These are phyloP conservation scores for Fraxinus floribunda DNA, from an alignment of 305 asterid species.

Conservation along the genomic window DNA sequence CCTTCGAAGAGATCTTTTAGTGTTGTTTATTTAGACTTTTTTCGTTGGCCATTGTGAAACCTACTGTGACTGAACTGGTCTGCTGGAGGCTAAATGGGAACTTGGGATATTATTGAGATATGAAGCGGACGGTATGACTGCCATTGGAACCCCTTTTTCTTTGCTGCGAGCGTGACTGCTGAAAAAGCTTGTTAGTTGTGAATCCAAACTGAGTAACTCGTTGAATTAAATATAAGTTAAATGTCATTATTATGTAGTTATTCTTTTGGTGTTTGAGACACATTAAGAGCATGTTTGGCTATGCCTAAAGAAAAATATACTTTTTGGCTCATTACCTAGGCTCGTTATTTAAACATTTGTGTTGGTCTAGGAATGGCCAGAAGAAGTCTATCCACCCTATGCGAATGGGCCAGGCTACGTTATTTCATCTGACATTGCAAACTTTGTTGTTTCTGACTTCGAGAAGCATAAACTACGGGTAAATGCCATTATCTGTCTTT, in stretches of 20 bases:
- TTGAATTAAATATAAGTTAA: not conserved
- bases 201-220: not conserved
- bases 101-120: not conserved
- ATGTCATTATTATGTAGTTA: not conserved
- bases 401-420: conserved; percentile 91
- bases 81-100: not conserved
- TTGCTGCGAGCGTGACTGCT: not conserved
- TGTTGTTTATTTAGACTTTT: not conserved
- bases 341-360: not conserved
- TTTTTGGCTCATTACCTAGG: not conserved
- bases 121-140: not conserved
- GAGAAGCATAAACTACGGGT: conserved; percentile 65
- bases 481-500: not conserved
- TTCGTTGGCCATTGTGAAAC: not conserved
- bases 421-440: conserved; percentile 68
- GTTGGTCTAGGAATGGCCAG: conserved; percentile 77
- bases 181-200: not conserved
- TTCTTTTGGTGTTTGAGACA: not conserved
- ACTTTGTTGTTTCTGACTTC: conserved; percentile 52
- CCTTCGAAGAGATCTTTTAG: not conserved
- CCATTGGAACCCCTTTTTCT: not conserved
- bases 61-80: not conserved
- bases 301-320: not conserved
- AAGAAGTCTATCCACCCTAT: conserved; percentile 79
- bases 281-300: not conserved